Evolutionary conservation across 768 basidiomycete genomes (phyloP).

Genomic region (Hericium alpestre): DNA sequence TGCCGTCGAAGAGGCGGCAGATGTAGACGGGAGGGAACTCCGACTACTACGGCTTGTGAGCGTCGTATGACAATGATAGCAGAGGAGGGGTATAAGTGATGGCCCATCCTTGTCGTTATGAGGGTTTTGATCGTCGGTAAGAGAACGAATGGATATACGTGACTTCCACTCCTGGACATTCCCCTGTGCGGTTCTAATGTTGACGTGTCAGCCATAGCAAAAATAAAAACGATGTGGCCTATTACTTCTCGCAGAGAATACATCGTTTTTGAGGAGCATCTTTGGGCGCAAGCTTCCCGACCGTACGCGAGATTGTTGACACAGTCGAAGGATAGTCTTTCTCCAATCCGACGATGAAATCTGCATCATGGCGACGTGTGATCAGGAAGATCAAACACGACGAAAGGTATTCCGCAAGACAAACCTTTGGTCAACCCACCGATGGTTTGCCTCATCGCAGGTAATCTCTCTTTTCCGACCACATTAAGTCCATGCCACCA

Average conservation of each 20-base stretch:
- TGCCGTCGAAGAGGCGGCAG: neutral
- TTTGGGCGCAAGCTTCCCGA: slow-evolving; percentile 67
- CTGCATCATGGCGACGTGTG: slow-evolving; percentile 24
- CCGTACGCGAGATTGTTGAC: slow-evolving; percentile 72
- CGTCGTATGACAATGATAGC: slow-evolving; percentile 54
- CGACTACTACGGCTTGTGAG: slow-evolving; percentile 49
- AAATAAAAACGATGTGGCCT: neutral
- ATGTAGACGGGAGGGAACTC: slow-evolving; percentile 17
- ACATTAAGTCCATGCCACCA: slow-evolving; percentile 59
- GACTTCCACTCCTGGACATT: slow-evolving; percentile 66
- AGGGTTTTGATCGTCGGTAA: slow-evolving; percentile 18
- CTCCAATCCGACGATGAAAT: slow-evolving; percentile 73
- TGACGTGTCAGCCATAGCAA: neutral
- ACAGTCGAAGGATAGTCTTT: slow-evolving; percentile 81
- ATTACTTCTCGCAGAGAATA: slow-evolving; percentile 55
- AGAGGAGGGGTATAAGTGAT: slow-evolving; percentile 34
- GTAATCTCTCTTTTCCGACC: slow-evolving; percentile 36
- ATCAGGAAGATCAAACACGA: neutral
- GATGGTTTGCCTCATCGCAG: slow-evolving; percentile 48
- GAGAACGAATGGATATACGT: slow-evolving; percentile 60
- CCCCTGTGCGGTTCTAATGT: slow-evolving; percentile 47
- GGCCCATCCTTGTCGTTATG: neutral
- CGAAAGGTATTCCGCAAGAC: neutral
- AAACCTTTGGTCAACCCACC: slow-evolving; percentile 59
- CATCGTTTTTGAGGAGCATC: slow-evolving; percentile 38